Evolutionary conservation across 345 rosid genomes (phyloP).

Genomic region (Triadica sebifera): DNA sequence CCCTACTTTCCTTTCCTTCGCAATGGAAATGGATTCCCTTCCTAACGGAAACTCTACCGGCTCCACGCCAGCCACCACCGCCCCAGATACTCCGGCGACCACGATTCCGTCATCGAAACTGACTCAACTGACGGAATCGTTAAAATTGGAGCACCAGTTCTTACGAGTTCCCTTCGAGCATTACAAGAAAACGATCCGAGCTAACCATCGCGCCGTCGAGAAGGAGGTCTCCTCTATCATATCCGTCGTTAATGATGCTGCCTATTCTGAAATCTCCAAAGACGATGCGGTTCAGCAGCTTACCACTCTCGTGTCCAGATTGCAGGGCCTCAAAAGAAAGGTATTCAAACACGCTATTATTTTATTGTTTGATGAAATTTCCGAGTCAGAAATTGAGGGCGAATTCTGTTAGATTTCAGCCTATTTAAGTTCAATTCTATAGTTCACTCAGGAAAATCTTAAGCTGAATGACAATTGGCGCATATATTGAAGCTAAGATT

Average conservation of each 20-base stretch:
- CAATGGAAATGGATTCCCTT: slow-evolving; percentile 30
- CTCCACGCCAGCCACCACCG: slow-evolving; percentile 16
- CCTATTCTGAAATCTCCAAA: slow-evolving; percentile 53
- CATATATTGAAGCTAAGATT: too few relatives aligned
- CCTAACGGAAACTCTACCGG: slow-evolving; percentile 36
- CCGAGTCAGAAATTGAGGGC: not conserved
- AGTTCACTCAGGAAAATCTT: too few relatives aligned
- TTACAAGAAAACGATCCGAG: slow-evolving; percentile 88
- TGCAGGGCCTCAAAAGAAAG: slow-evolving; percentile 96
- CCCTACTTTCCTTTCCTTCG: not conserved
- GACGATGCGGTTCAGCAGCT: slow-evolving; percentile 76
- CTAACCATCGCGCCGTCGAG: slow-evolving; percentile 75
- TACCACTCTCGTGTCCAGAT: slow-evolving; percentile 73
- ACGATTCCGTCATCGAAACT: slow-evolving; percentile 46
- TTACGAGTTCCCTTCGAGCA: slow-evolving; percentile 94
- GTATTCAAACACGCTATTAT: slow-evolving; percentile 25
- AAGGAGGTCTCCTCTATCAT: slow-evolving; percentile 76
- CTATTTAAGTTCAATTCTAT: not conserved
- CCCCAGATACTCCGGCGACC: slow-evolving; percentile 21
- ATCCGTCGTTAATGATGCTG: slow-evolving; percentile 55
- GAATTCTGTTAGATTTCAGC: not conserved
- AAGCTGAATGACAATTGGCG: too few relatives aligned
- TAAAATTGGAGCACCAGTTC: slow-evolving; percentile 89
- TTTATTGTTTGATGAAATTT: not conserved
- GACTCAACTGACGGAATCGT: slow-evolving; percentile 69